Base-by-base conservation (phyloP, 805 yeast species). In the Ogataea nitratoaversa region DNA sequence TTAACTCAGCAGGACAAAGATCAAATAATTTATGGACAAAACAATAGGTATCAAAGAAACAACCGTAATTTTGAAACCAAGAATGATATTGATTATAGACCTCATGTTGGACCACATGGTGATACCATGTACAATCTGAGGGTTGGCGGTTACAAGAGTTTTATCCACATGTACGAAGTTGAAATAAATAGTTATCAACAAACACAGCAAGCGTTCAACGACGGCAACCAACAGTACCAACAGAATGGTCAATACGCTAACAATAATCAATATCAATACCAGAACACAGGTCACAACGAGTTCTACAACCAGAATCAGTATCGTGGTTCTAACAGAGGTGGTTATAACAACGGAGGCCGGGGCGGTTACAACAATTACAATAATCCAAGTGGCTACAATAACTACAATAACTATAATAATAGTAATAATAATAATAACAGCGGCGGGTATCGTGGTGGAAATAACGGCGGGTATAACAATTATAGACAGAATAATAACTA, bases 1-100 rank as follows among this genome's bases (percentile, higher is more conserved):
- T 66, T 91, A 34, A 78, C 78, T 4, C 76, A 74, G 30, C 82
- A 81, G 35, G 97, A 90, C 52, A 74, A 71, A 41, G 87, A 82
- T 46, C 65, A 72, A 9, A 68, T 87, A 12, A 53, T 71, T 24
- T 73, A 78, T 50, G 78, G 77, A 3, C 41, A 51, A 27, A 57
- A 62, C 41, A 63, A 66, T 35, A 61, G 66, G 42, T 55, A 59
- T 36, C 53, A 62, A 46, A 54, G 65, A 34, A 50, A 50, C 35
- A 57, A 57, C 34, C 48, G 56, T 19, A 54, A 59, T 24, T 52
- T 52, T 36, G 56, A 54, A 14, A 34, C 43, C n/a, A 46, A 37
- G 14, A 35, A 45, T 14, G 56, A 53, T 28, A 57, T 60, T 14
- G 66, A 61, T 30, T 66, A 68, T 55, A 62, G 59, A 38, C 60